A percentile compares a stretch with the other conserved stretches of the same genome.
Evolutionary conservation across 148 eudicot species (phyloP).

Genomic region (Amaranthus hypochondriacus): DNA sequence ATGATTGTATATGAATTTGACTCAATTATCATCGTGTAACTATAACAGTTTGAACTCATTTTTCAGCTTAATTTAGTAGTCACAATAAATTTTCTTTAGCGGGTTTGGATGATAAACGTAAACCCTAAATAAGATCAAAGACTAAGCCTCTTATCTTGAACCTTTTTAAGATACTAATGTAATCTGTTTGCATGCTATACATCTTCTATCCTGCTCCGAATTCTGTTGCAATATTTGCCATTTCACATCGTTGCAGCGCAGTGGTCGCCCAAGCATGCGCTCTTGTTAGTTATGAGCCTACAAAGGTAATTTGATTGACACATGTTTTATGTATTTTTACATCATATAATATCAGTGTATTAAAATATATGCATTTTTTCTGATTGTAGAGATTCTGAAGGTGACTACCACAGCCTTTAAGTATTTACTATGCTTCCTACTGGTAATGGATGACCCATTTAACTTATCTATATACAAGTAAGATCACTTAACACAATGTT

Average conservation of each 20-base stretch:
- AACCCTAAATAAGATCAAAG: background rate
- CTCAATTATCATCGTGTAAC: no score
- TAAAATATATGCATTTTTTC: conserved; percentile 12
- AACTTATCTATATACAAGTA: conserved; percentile 84
- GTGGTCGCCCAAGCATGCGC: conserved; percentile 99
- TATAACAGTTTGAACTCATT: no score
- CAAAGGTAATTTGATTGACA: conserved; percentile 47
- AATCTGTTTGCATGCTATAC: conserved; percentile 5
- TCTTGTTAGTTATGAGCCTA: conserved; percentile 89
- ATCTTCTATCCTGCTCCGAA: conserved; percentile 96
- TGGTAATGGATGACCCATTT: conserved; percentile 91
- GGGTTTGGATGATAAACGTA: no score
- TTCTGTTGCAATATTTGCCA: conserved; percentile 95
- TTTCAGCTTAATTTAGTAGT: no score
- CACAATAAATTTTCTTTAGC: no score
- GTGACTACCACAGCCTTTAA: conserved; percentile 93
- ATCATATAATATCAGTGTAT: background rate
- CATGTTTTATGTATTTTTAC: background rate
- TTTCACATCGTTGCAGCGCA: conserved; percentile 77
- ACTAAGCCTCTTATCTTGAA: background rate
- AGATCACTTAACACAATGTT: background rate
- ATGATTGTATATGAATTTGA: no score
- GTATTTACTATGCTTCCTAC: conserved; percentile 81
- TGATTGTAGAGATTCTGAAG: conserved; percentile 95
- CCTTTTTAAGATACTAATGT: background rate